A percentile compares a stretch with the other conserved stretches of the same genome.
Conservation (phyloP, 192 early-diverging fungal species). For the Gonapodya sp. region DNA sequence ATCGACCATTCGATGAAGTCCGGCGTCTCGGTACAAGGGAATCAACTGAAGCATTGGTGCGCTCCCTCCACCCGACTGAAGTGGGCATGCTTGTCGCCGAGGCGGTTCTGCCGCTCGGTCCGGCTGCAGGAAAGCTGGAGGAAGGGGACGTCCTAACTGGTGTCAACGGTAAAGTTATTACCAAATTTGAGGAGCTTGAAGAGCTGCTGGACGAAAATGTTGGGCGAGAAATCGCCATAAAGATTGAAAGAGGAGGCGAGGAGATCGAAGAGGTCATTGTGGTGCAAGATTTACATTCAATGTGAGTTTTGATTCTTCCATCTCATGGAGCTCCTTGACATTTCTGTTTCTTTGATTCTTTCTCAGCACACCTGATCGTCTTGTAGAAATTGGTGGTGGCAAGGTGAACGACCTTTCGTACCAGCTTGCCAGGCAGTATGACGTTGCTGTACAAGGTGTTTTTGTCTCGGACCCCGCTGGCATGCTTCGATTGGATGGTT, state of each 20-base stretch:
- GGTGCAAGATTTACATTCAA: constrained; percentile 66
- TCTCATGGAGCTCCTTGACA: neutral
- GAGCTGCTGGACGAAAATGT: constrained; percentile 61
- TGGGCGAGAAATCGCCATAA: constrained; percentile 39
- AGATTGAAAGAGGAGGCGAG: constrained; percentile 65
- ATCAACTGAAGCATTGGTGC: constrained; percentile 50
- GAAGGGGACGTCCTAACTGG: constrained; percentile 67
- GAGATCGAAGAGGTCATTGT: constrained; percentile 41
- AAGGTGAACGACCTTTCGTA: constrained; percentile 44
- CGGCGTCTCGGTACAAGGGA: constrained; percentile 56
- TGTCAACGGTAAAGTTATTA: constrained; percentile 61
- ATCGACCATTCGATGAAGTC: constrained; percentile 69
- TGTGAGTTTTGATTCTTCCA: constrained; percentile 15
- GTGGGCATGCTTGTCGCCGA: constrained; percentile 75
- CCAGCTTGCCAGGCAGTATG: constrained; percentile 39
- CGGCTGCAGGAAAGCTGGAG: constrained; percentile 51
- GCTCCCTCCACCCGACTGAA: constrained; percentile 47
- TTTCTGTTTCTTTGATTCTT: neutral
- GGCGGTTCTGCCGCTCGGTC: constrained; percentile 62
- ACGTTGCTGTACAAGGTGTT: constrained; percentile 43
- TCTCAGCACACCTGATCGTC: constrained; percentile 59
- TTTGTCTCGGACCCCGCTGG: constrained; percentile 35
- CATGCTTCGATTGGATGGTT: constrained; percentile 63
- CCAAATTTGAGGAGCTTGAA: constrained; percentile 73
- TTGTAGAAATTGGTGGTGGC: constrained; percentile 74